These are phyloP conservation scores for Peterozyma xylosa DNA, from an alignment of 805 yeast species.

Conservation along the genomic window DNA sequence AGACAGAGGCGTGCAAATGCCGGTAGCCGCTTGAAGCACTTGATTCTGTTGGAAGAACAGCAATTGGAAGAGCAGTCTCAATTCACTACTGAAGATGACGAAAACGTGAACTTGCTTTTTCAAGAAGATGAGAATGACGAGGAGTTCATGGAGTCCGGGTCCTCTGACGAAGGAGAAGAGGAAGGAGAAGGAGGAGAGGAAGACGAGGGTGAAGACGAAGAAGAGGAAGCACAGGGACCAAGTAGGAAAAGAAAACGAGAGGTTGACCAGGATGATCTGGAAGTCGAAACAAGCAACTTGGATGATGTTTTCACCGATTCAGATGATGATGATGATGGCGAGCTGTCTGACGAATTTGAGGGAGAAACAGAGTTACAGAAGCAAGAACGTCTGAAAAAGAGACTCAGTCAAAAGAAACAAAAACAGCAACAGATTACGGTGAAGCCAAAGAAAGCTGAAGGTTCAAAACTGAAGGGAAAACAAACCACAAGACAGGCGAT, in stretches of 20 bases:
- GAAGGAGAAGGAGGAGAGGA: conserved; percentile 22
- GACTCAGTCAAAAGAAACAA: conserved; percentile 19
- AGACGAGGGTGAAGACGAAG: conserved; percentile 20
- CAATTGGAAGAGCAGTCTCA: conserved; percentile 16
- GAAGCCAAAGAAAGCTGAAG: conserved; percentile 22
- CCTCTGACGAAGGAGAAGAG: conserved; percentile 17
- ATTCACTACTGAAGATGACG: conserved; percentile 55
- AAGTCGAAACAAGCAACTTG: conserved; percentile 18
- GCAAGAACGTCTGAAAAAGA: conserved; percentile 29
- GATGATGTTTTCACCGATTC: conserved; percentile 21
- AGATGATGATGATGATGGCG: conserved; percentile 30
- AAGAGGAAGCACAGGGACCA: conserved; percentile 10
- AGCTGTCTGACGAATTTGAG: conserved; percentile 56
- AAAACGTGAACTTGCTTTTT: conserved; percentile 62
- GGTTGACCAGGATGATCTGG: conserved; percentile 16
- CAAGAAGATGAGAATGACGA: conserved; percentile 55
- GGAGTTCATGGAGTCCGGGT: conserved; percentile 28
- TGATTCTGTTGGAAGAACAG: conserved; percentile 67
- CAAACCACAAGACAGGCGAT: conserved; percentile 20
- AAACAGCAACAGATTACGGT: conserved; percentile 14
- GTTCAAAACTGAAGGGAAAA: conserved; percentile 15
- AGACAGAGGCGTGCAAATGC: conserved; percentile 82
- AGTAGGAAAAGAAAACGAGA: conserved; percentile 19
- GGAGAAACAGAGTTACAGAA: conserved; percentile 59
- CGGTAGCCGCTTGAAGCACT: conserved; percentile 70